A percentile compares a stretch with the other conserved stretches of the same genome.
phyloP scores from a whole-genome alignment of 805 yeast species.

The Saccharomyces paradoxus region DNA sequence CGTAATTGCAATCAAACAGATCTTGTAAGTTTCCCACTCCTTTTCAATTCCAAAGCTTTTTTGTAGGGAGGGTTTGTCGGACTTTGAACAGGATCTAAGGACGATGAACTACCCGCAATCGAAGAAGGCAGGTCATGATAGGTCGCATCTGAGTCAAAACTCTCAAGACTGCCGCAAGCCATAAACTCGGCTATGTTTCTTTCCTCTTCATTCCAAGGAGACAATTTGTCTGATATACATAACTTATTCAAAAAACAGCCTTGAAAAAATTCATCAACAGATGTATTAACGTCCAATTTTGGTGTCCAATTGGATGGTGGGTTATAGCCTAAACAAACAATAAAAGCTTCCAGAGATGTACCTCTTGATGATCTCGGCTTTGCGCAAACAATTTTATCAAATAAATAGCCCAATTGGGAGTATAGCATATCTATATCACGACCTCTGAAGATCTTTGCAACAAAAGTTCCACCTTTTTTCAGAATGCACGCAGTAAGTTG shows the following conservation, averaged over 20 bases:
- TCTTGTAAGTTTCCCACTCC: slow-evolving; percentile 53
- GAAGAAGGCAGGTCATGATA: slow-evolving; percentile 35
- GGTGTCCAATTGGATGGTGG: slow-evolving; percentile 87
- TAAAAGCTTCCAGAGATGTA: slow-evolving; percentile 86
- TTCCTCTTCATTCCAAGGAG: slow-evolving; percentile 48
- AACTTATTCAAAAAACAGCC: slow-evolving; percentile 31
- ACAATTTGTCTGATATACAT: slow-evolving; percentile 18
- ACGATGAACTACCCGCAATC: slow-evolving; percentile 16
- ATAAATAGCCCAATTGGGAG: slow-evolving; percentile 81
- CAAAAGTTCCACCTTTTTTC: slow-evolving; percentile 85
- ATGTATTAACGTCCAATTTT: slow-evolving; percentile 40
- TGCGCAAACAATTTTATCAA: slow-evolving; percentile 85
- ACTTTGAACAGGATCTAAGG: slow-evolving; percentile 85
- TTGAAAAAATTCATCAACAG: slow-evolving; percentile 79
- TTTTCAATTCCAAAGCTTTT: slow-evolving; percentile 77
- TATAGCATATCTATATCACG: slow-evolving; percentile 90
- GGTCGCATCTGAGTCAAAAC: slow-evolving; percentile 93
- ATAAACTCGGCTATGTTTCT: slow-evolving; percentile 81
- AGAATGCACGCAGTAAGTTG: slow-evolving; percentile 85
- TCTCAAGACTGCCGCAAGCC: slow-evolving; percentile 88
- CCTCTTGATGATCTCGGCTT: slow-evolving; percentile 95
- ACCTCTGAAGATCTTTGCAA: slow-evolving; percentile 94
- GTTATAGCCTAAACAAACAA: slow-evolving; percentile 81
- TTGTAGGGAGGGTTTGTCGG: slow-evolving; percentile 98
- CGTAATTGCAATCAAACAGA: slow-evolving; percentile 6